phyloP scores from a whole-genome alignment of 495 filamentous ascomycete genomes.

The Clohesyomyces aquaticus region DNA sequence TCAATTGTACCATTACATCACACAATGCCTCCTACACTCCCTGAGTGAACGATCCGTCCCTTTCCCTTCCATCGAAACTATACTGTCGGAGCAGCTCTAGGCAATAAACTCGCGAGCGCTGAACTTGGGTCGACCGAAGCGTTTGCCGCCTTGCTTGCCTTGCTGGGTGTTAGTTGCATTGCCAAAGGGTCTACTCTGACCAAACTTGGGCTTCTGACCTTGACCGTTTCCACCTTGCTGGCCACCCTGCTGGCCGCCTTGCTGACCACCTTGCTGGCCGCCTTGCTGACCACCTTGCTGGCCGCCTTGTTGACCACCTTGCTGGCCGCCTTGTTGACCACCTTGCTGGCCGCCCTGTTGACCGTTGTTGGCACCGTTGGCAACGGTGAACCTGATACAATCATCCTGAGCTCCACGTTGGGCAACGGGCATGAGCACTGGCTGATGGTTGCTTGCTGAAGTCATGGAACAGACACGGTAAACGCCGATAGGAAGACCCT shows the following conservation, averaged over 20 bases:
- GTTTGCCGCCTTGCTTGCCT: constrained; percentile 11
- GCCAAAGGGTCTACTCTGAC: neutral
- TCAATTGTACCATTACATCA: constrained; percentile 36
- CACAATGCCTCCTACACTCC: constrained; percentile 18
- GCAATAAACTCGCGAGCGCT: constrained; percentile 33
- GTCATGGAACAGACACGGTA: constrained; percentile 77
- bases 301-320: constrained; percentile 27
- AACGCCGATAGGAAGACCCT: constrained; percentile 65
- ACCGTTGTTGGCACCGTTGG: constrained; percentile 41
- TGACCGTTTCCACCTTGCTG: constrained; percentile 11
- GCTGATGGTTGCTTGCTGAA: constrained; percentile 72
- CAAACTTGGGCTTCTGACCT: constrained; percentile 2
- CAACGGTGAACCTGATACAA: constrained; percentile 65
- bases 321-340: constrained; percentile 1
- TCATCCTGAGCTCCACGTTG: constrained; percentile 76
- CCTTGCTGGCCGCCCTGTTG: constrained; percentile 29
- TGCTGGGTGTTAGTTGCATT: constrained; percentile 3
- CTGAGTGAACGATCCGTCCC: constrained; percentile 5
- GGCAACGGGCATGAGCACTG: constrained; percentile 76
- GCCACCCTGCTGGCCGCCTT: constrained; percentile 19
- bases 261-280: constrained; percentile 21
- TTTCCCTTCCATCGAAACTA: too few relatives aligned
- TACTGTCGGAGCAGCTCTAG: constrained; percentile 17
- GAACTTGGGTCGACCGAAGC: constrained; percentile 32
- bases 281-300: constrained; percentile 7